phyloP scores from a whole-genome alignment of 441 rosid genomes.

The Monsonia emarginata region DNA sequence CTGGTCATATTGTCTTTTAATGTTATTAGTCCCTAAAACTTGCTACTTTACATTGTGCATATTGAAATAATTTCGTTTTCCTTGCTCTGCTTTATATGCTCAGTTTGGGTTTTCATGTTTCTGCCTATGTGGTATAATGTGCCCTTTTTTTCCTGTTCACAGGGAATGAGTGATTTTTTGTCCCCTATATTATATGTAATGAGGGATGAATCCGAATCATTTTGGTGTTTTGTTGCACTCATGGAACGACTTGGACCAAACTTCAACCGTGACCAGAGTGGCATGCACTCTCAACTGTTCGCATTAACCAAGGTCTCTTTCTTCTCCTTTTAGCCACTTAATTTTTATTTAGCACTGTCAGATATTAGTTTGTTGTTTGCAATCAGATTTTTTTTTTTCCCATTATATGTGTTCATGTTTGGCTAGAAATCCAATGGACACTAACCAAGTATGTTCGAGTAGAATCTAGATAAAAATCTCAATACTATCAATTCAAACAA shows the following conservation, averaged over 20 bases:
- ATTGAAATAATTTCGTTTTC: not conserved
- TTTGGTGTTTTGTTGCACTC: slow-evolving; percentile 92
- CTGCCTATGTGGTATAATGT: not conserved
- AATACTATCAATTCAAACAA: too few relatives aligned
- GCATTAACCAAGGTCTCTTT: slow-evolving; percentile 77
- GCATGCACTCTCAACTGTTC: slow-evolving; percentile 96
- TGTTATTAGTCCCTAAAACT: not conserved
- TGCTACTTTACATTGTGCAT: not conserved
- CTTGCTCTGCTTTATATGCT: not conserved
- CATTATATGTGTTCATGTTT: not conserved
- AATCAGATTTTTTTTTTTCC: not conserved
- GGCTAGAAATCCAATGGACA: not conserved
- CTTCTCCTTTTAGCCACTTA: slow-evolving; percentile 2
- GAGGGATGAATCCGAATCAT: slow-evolving; percentile 83
- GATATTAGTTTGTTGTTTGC: not conserved
- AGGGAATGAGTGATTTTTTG: slow-evolving; percentile 96
- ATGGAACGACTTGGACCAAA: slow-evolving; percentile 98
- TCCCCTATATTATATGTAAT: slow-evolving; percentile 86
- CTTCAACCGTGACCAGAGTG: slow-evolving; percentile 92
- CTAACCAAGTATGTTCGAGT: not conserved
- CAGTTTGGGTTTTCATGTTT: not conserved
- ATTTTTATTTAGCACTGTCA: not conserved
- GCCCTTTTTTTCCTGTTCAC: slow-evolving; percentile 13
- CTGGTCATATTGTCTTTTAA: not conserved
- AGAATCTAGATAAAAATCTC: not conserved